phyloP scores from a whole-genome alignment of 345 rosid genomes.

The Hypericum androsaemum region DNA sequence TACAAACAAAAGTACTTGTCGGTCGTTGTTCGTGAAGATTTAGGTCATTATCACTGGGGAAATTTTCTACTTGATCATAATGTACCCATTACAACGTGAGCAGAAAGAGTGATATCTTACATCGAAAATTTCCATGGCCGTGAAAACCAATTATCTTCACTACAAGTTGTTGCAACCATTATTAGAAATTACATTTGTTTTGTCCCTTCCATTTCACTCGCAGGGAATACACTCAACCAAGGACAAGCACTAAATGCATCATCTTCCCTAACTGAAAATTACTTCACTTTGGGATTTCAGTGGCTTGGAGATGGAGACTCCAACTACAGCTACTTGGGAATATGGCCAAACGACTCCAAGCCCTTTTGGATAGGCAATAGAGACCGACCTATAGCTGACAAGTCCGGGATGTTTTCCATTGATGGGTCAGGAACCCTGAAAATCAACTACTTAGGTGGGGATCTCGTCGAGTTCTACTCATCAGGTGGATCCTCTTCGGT shows the following conservation, averaged over 20 bases:
- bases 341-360: neutral
- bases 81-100: too few relatives aligned
- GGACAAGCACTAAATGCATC: neutral
- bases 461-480: neutral
- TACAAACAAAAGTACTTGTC: too few relatives aligned
- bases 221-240: neutral
- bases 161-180: too few relatives aligned
- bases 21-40: too few relatives aligned
- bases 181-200: too few relatives aligned
- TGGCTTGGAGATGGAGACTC: neutral
- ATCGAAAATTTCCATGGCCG: too few relatives aligned
- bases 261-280: neutral
- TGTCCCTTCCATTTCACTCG: neutral
- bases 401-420: neutral
- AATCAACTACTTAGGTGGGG: conserved; percentile 1
- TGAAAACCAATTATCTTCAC: too few relatives aligned
- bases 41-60: too few relatives aligned
- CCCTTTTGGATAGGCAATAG: conserved; percentile 5
- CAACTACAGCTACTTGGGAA: conserved; percentile 1
- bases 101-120: too few relatives aligned
- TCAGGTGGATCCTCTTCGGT: neutral
- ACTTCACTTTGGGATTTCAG: neutral
- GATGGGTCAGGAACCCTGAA: neutral
- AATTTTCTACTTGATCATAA: too few relatives aligned
- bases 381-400: neutral